phyloP scores from a whole-genome alignment of 176 grass and related monocot genomes.

The Miscanthus lutarioriparius region DNA sequence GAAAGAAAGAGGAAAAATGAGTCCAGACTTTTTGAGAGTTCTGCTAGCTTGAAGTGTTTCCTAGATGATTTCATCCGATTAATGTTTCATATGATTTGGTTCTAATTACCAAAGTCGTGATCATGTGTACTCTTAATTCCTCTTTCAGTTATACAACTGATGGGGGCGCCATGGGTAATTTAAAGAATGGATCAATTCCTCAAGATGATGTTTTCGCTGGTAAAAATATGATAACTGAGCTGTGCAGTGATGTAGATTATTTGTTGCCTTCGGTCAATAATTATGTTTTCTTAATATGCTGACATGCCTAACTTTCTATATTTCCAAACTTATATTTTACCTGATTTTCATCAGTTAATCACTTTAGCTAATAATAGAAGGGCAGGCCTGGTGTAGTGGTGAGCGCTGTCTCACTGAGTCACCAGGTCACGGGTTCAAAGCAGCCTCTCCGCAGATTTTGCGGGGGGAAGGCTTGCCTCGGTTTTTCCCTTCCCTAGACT shows the following conservation, averaged over 20 bases:
- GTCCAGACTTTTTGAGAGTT: slow-evolving; percentile 1
- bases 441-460: too few relatives aligned
- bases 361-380: slow-evolving; percentile 22
- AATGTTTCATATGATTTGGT: slow-evolving; percentile 5
- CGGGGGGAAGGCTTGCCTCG: too few relatives aligned
- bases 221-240: slow-evolving; percentile 38
- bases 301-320: slow-evolving; percentile 12
- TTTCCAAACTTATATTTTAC: slow-evolving; percentile 14
- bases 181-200: slow-evolving; percentile 78
- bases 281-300: background rate
- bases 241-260: background rate
- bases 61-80: background rate
- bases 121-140: slow-evolving; percentile 32
- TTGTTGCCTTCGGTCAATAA: slow-evolving; percentile 25
- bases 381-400: too few relatives aligned
- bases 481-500: too few relatives aligned
- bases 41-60: slow-evolving; percentile 1
- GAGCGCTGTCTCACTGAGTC: too few relatives aligned
- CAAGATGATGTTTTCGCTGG: slow-evolving; percentile 84
- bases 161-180: slow-evolving; percentile 53
- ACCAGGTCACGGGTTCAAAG: too few relatives aligned
- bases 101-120: background rate
- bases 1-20: background rate
- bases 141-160: slow-evolving; percentile 94
- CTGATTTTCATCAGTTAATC: slow-evolving; percentile 6